These are phyloP conservation scores for Cenococcum geophilum DNA, from an alignment of 495 filamentous ascomycete genomes.

Conservation along the genomic window DNA sequence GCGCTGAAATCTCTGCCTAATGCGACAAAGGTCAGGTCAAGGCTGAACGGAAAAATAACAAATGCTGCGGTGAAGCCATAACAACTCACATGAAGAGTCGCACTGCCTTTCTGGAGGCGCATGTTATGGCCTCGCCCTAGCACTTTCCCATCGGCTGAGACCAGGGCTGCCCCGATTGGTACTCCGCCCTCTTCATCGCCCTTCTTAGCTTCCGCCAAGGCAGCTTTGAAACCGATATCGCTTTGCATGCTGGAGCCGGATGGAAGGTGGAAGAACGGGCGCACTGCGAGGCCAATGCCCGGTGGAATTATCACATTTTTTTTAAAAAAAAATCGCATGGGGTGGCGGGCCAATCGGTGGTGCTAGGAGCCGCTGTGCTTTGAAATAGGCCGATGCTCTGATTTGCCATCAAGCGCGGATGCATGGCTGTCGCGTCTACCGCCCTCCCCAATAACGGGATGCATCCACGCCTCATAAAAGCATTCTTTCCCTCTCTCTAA, in stretches of 20 bases:
- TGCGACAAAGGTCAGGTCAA: slow-evolving; percentile 9
- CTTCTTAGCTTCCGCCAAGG: slow-evolving; percentile 70
- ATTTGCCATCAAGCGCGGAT: slow-evolving; percentile 9
- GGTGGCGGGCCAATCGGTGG: slow-evolving; percentile 11
- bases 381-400: neutral
- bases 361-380: neutral
- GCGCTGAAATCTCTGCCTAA: slow-evolving; percentile 73
- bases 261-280: slow-evolving; percentile 14
- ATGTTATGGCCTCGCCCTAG: slow-evolving; percentile 79
- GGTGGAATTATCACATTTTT: neutral
- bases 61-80: neutral
- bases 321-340: neutral
- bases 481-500: neutral
- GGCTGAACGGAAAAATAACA: neutral
- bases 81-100: slow-evolving; percentile 64
- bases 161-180: slow-evolving; percentile 73
- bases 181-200: slow-evolving; percentile 70
- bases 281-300: neutral
- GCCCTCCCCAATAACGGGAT: neutral
- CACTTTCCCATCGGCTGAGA: slow-evolving; percentile 63
- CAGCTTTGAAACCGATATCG: slow-evolving; percentile 50
- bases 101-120: slow-evolving; percentile 68
- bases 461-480: neutral
- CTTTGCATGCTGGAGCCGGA: slow-evolving; percentile 43
- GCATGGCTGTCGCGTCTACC: slow-evolving; percentile 6